Conservation (phyloP, 1,139 yeast genomes). For the Hyphopichia khmerensis region DNA sequence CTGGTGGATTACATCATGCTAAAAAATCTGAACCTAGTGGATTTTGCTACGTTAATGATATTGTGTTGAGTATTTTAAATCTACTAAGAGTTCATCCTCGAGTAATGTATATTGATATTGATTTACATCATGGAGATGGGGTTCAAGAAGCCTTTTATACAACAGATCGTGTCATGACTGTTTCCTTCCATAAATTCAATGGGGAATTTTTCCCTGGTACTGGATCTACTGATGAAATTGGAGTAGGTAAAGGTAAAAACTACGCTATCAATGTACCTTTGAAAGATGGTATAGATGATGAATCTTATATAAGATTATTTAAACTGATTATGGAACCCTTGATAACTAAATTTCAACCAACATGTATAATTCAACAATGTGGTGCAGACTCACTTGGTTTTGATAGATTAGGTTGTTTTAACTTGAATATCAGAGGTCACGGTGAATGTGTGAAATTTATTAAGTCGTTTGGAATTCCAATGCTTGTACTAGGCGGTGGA, state of each 20-base stretch:
- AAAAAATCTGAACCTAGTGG: conserved; percentile 94
- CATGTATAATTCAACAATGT: conserved; percentile 92
- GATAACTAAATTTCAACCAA: conserved; percentile 79
- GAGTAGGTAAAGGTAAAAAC: conserved; percentile 84
- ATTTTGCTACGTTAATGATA: conserved; percentile 93
- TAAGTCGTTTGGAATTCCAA: conserved; percentile 81
- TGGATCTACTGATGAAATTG: conserved; percentile 83
- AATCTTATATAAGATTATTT: conserved; percentile 72
- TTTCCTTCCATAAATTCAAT: conserved; percentile 90
- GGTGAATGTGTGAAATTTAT: conserved; percentile 92
- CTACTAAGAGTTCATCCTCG: conserved; percentile 84
- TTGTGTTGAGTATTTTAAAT: conserved; percentile 83
- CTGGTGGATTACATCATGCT: conserved; percentile 97
- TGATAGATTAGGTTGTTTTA: conserved; percentile 91
- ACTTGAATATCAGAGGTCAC: conserved; percentile 85
- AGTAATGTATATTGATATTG: conserved; percentile 91
- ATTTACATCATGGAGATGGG: conserved; percentile 97
- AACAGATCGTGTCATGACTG: conserved; percentile 93
- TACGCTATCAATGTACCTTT: conserved; percentile 91
- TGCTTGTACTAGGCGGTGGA: conserved; percentile 94
- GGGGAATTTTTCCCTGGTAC: conserved; percentile 98
- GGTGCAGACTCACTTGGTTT: conserved; percentile 97
- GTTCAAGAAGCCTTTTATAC: conserved; percentile 97
- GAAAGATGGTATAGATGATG: conserved; percentile 95
- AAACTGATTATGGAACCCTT: conserved; percentile 87